phyloP scores from a whole-genome alignment of 2,329 filamentous ascomycete species.

The Rosellinia necatrix region DNA sequence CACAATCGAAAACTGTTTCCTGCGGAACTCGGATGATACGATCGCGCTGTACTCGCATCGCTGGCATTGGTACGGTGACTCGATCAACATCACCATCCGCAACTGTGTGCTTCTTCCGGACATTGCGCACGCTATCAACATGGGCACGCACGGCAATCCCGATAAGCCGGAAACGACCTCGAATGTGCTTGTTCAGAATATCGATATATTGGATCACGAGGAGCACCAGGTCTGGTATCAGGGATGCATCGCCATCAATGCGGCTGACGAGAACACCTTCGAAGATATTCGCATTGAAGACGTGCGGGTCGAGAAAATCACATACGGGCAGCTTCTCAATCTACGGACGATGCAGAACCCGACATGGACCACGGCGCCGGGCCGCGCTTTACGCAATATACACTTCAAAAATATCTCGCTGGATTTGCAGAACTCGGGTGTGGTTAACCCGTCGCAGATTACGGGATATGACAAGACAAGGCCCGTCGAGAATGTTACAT shows the following conservation, averaged over 20 bases:
- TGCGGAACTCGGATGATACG: slow-evolving; percentile 45
- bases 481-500: slow-evolving; percentile 28
- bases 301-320: slow-evolving; percentile 41
- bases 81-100: slow-evolving; percentile 41
- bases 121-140: slow-evolving; percentile 43
- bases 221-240: slow-evolving; percentile 44
- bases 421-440: slow-evolving; percentile 13
- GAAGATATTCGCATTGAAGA: slow-evolving; percentile 38
- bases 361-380: slow-evolving; percentile 43
- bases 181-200: slow-evolving; percentile 39
- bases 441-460: slow-evolving; percentile 30
- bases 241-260: slow-evolving; percentile 43
- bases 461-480: slow-evolving; percentile 24
- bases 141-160: slow-evolving; percentile 45
- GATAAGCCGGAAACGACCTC: slow-evolving; percentile 40
- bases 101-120: slow-evolving; percentile 41
- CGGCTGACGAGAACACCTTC: slow-evolving; percentile 42
- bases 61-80: slow-evolving; percentile 41
- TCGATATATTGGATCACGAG: slow-evolving; percentile 45
- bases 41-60: slow-evolving; percentile 44
- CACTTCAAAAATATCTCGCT: slow-evolving; percentile 33
- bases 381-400: slow-evolving; percentile 40
- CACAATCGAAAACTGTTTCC: slow-evolving; percentile 40
- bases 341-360: slow-evolving; percentile 43
- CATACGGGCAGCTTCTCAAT: slow-evolving; percentile 41